Base-by-base conservation (phyloP, 306 rosid genomes). In the Leucaena leucocephala region DNA sequence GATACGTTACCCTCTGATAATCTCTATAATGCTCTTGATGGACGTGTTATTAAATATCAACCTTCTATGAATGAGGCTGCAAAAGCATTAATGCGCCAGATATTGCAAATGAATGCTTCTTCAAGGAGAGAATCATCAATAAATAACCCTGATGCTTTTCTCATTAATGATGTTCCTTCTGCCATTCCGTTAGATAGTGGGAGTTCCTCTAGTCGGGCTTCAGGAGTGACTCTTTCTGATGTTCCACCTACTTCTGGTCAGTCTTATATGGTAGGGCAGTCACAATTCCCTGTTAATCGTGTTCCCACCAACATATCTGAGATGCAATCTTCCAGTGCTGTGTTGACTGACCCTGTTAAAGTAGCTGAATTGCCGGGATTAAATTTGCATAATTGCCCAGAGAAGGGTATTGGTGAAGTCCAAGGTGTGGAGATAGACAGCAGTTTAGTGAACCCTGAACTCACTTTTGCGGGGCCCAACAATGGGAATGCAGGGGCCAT, bases 21-120 rank as follows among this genome's bases (percentile, higher is more conserved):
- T 81, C 54, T 59, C 76, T 67, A 35, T 52, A 81, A 61, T 83
- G 13, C 82, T 82, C 81, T 54, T 11, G 89, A 82, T 79, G 93
- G 93, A 43, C 89, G 46, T 48, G 74, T 89, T 73, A 77, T 89
- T 61, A 87, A 89, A 78, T 87, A 79, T 73, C 89, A 85, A 68
- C 88, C 89, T 74, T 81, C 87, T 27, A 85, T 81, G 86, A 89
- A 85, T 71, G 93, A 85, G 82, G 91, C 93, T 62, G 93, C 89
- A 61, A 89, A 87, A 83, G 85, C 89, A 66, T 66, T 87, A 80
- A 50, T 85, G 45, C 85, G 45, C 64, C 86, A 89, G 84, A 79
- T 89, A 49, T 72, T 85, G 86, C 85, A 89, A 67, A 85, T 85
- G 87, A 84, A 85, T 67, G 42, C 69, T 62, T 83, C 93, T 69